A percentile compares a stretch with the other conserved stretches of the same genome.
Conservation (phyloP, 2,329 filamentous ascomycete species). For the Calonectria pauciramosa region DNA sequence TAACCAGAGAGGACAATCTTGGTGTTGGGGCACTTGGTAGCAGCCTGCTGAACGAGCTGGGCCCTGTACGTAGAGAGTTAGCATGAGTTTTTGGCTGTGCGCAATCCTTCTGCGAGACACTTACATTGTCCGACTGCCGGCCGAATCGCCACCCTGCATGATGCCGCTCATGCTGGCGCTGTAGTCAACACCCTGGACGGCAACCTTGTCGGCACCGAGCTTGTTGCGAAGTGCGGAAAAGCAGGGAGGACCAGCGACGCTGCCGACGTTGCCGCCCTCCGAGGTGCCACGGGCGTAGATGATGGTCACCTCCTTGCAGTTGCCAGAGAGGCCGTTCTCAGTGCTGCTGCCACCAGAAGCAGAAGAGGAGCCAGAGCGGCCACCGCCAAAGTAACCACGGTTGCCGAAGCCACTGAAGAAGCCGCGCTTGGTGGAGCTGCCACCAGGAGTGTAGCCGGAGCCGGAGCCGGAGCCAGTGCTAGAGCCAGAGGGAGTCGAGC, state of each 20-base stretch:
- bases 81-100: neutral
- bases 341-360: constrained; percentile 33
- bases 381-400: neutral
- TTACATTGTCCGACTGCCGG: constrained; percentile 62
- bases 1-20: constrained; percentile 62
- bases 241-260: constrained; percentile 63
- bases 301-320: constrained; percentile 58
- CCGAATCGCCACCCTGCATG: constrained; percentile 59
- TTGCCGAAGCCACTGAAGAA: neutral
- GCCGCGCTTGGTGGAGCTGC: neutral
- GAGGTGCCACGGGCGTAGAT: constrained; percentile 71
- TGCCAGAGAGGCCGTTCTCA: constrained; percentile 41
- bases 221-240: constrained; percentile 58
- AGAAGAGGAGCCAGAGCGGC: neutral
- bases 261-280: constrained; percentile 66
- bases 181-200: constrained; percentile 69
- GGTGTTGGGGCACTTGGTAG: constrained; percentile 58
- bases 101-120: constrained; percentile 34
- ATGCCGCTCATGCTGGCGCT: constrained; percentile 61
- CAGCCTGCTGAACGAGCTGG: constrained; percentile 48
- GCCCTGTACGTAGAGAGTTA: constrained; percentile 31
- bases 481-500: neutral
- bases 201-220: constrained; percentile 59
- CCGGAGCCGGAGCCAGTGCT: neutral
- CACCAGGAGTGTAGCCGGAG: neutral